These are phyloP conservation scores for Sphagnum tenellum DNA, from an alignment of 225 moss, liverwort and hornwort genomes.

Conservation along the genomic window DNA sequence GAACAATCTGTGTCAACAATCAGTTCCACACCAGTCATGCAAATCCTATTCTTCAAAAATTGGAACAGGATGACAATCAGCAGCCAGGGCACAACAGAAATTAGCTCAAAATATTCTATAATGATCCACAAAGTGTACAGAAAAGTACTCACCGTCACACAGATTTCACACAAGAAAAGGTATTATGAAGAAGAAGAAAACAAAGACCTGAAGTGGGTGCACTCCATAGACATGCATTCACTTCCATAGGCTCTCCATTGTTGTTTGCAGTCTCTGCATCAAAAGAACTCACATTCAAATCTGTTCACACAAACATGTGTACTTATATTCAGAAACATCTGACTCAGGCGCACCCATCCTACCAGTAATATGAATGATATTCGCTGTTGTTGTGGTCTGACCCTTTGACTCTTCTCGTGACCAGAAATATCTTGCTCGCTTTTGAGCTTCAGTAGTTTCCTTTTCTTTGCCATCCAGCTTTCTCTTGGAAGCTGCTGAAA, in stretches of 20 bases:
- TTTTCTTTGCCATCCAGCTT: slow-evolving; percentile 8
- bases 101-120: too few species aligned
- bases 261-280: neutral
- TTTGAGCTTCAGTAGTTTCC: slow-evolving; percentile 7
- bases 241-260: slow-evolving; percentile 12
- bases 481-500: slow-evolving; percentile 17
- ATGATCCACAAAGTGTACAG: too few species aligned
- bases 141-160: too few species aligned
- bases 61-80: too few species aligned
- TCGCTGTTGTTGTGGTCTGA: slow-evolving; percentile 4
- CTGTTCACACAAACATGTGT: neutral
- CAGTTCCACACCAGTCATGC: too few species aligned
- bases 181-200: too few species aligned
- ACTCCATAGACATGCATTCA: slow-evolving; percentile 40
- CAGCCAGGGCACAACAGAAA: too few species aligned
- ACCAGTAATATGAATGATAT: slow-evolving; percentile 14
- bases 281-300: neutral
- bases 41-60: too few species aligned
- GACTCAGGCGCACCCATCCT: neutral
- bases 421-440: slow-evolving; percentile 27
- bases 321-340: slow-evolving; percentile 1
- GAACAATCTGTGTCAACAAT: too few species aligned
- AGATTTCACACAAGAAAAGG: too few species aligned
- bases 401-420: slow-evolving; percentile 21
- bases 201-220: slow-evolving; percentile 25